Evolutionary conservation across 2,329 filamentous ascomycete genomes (phyloP).

Genomic region (Incumbomyces delicatus): DNA sequence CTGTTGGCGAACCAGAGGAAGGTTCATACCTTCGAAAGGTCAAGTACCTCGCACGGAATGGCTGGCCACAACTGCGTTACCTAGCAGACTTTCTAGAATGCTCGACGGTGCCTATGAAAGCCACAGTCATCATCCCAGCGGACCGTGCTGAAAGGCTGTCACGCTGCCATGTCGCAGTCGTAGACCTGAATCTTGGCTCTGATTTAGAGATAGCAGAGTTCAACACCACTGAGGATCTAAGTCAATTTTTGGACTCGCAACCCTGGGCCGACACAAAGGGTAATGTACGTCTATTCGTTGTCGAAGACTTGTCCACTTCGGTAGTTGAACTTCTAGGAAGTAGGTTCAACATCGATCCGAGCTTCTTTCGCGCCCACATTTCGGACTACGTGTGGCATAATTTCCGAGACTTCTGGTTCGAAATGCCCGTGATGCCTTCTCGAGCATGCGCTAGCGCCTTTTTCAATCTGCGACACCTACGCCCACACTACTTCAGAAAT

Average conservation of each 20-base stretch:
- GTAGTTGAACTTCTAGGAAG: background rate
- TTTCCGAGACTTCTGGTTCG: slow-evolving; percentile 1
- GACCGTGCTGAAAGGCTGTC: background rate
- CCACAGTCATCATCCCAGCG: background rate
- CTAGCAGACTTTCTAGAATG: background rate
- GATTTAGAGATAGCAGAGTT: background rate
- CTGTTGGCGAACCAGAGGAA: background rate
- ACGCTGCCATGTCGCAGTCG: background rate
- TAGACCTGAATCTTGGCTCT: background rate
- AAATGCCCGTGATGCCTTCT: background rate
- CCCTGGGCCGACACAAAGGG: background rate
- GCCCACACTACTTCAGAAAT: slow-evolving; percentile 1
- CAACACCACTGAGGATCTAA: background rate
- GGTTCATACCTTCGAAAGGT: slow-evolving; percentile 1
- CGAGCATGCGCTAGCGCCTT: background rate
- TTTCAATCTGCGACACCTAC: slow-evolving; percentile 1
- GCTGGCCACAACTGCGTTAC: slow-evolving; percentile 2
- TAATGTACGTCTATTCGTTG: background rate
- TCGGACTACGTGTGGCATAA: slow-evolving; percentile 1
- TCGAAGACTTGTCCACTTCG: slow-evolving; percentile 1
- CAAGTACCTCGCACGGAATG: background rate
- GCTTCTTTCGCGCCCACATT: background rate
- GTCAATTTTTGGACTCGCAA: background rate
- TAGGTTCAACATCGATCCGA: background rate
- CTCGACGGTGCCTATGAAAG: background rate